A percentile compares a stretch with the other conserved stretches of the same genome.
phyloP scores from a whole-genome alignment of 441 rosid genomes.

The Adansonia gregorii region DNA sequence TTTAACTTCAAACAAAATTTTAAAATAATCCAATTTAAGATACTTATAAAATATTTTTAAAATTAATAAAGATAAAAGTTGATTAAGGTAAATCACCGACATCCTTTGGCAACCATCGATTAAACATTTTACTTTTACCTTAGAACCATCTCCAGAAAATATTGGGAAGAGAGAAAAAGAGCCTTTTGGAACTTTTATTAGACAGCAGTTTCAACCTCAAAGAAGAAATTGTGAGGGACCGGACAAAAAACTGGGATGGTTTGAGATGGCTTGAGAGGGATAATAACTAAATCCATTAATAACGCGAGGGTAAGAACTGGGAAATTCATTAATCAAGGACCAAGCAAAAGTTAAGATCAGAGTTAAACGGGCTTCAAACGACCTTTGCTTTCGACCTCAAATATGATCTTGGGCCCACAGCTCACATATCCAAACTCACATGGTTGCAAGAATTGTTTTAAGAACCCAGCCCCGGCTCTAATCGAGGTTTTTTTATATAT shows the following conservation, averaged over 20 bases:
- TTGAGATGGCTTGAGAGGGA: neutral
- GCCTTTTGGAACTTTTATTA: neutral
- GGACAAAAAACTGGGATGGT: too few species aligned
- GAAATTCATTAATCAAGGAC: neutral
- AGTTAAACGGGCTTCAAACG: neutral
- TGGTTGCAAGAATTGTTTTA: neutral
- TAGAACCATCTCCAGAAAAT: neutral
- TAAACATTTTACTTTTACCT: neutral
- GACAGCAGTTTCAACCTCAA: too few species aligned
- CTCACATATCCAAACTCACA: neutral
- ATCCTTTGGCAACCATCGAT: neutral
- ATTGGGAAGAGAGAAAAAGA: neutral
- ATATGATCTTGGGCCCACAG: neutral
- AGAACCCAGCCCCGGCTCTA: too few species aligned
- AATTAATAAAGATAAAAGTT: neutral
- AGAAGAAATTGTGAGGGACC: too few species aligned
- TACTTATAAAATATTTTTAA: too few species aligned
- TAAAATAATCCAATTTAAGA: too few species aligned
- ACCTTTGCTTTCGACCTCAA: neutral
- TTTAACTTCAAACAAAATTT: neutral
- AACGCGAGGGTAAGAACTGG: neutral
- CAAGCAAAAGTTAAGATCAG: neutral
- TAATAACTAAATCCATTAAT: neutral
- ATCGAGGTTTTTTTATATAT: too few species aligned
- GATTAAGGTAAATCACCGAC: neutral